A percentile compares a stretch with the other conserved stretches of the same genome.
These are phyloP conservation scores for Diplodia mutila DNA, from an alignment of 2,329 filamentous ascomycete genomes.

Conservation along the genomic window DNA sequence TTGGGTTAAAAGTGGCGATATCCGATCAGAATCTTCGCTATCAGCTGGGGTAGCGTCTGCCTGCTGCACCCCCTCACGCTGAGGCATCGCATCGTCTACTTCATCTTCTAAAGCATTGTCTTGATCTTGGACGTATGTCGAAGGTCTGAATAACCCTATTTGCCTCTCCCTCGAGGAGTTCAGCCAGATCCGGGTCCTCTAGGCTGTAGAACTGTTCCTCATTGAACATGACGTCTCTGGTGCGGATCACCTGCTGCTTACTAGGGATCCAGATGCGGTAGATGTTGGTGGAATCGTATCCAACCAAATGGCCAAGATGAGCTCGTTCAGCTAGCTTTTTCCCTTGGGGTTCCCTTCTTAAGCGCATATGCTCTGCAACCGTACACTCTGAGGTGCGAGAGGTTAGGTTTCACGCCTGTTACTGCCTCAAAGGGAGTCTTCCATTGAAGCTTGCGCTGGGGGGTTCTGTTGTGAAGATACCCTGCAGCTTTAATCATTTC, in stretches of 20 bases:
- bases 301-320: conserved; percentile 30
- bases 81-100: no score
- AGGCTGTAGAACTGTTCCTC: neutral
- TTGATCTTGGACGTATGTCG: no score
- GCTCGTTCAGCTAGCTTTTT: conserved; percentile 14
- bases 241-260: conserved; percentile 20
- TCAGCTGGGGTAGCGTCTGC: no score
- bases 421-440: conserved; percentile 31
- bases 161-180: no score
- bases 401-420: conserved; percentile 26
- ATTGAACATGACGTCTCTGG: conserved; percentile 26
- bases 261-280: conserved; percentile 28
- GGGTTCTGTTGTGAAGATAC: conserved; percentile 30
- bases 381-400: conserved; percentile 26
- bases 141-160: no score
- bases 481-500: conserved; percentile 26
- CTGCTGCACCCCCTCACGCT: no score
- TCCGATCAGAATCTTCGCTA: no score
- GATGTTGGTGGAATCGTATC: conserved; percentile 31
- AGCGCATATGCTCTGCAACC: conserved; percentile 28
- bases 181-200: no score
- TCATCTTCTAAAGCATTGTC: no score
- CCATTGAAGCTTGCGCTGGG: conserved; percentile 25
- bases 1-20: no score
- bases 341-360: neutral